Evolutionary conservation across 345 rosid species (phyloP), one percentile per base, ranked within the genome.

Genomic region (Eutrema yunnanense): DNA sequence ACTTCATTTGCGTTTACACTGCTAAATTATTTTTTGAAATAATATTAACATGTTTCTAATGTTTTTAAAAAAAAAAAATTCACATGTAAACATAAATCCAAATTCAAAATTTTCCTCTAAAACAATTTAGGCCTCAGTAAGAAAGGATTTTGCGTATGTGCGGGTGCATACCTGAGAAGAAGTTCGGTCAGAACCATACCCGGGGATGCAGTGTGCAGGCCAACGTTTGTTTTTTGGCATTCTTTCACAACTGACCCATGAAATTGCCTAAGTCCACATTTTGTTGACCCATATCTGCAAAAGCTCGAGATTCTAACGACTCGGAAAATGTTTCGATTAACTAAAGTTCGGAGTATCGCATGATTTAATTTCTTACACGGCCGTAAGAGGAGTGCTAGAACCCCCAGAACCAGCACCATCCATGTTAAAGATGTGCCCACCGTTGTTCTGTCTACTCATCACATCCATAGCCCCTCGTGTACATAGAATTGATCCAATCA

Each of bases 401-500:
- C 97, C 98, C 6, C 98, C 98, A 14, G 98, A 91, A 14, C 97
- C 98, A 44, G 97, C 97, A 62, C 96, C 98, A 72, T 94, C 98
- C 98, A 89, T 94, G 86, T 91, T 94, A 73, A 94, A 91, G 61
- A 94, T 86, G 78, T 91, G 96, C 4, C 97, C 97, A 11, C 96
- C 92, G 41, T 82, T 88, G 26, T 77, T 62, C 63, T 91, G 98
- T 65, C 70, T 79, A 66, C 74, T 78, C 96, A 94, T 94, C 62
- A 91, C 78, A 2, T 43, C 79, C 96, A 91, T 88, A 52, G 95
- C 97, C 80, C 90, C 98, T 66, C 88, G 85, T 29, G 98, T 94
- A 77, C 98, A 94, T 16, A 94, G 86, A 69, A 89, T 86, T 6
- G 98, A 94, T 68, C 98, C 98, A 46, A 94, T 88, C 78, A 94